Conservation (phyloP, 495 filamentous ascomycete genomes). For the Talaromyces liani region DNA sequence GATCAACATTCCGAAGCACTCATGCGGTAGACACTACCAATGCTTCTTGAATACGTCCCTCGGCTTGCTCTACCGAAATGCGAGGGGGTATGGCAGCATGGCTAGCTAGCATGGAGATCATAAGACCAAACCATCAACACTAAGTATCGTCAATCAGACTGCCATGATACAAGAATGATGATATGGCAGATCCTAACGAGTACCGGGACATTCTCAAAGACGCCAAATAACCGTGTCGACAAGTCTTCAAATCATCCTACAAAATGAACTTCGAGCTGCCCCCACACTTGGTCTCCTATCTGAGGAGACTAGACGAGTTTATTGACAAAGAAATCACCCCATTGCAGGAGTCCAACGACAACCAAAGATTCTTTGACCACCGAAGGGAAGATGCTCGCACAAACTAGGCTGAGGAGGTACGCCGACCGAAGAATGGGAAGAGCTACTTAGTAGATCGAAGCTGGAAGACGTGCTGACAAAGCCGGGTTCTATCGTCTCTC, state of each 20-base stretch:
- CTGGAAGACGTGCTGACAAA: slow-evolving; percentile 37
- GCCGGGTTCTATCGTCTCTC: slow-evolving; percentile 52
- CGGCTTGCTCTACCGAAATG: slow-evolving; percentile 1
- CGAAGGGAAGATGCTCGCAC: slow-evolving; percentile 50
- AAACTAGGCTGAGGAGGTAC: slow-evolving; percentile 45
- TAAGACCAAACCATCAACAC: background rate
- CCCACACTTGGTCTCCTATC: slow-evolving; percentile 33
- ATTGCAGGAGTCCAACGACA: slow-evolving; percentile 35
- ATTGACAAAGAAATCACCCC: slow-evolving; percentile 45
- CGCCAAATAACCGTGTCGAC: too few relatives aligned
- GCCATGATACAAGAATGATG: too few relatives aligned
- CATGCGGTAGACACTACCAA: background rate
- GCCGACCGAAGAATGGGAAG: slow-evolving; percentile 49
- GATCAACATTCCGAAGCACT: background rate
- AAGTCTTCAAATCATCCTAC: too few relatives aligned
- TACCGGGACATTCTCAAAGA: too few relatives aligned
- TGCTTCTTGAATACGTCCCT: background rate
- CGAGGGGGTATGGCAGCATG: background rate
- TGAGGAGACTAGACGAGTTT: slow-evolving; percentile 43
- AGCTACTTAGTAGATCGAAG: slow-evolving; percentile 37
- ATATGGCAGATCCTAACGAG: too few relatives aligned
- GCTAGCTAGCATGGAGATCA: background rate
- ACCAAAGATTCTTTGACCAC: slow-evolving; percentile 56
- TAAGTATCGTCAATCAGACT: too few relatives aligned
- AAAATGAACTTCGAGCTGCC: slow-evolving; percentile 48